Evolutionary conservation across 805 yeast species (phyloP).

Genomic region (Nakazawaea pomicola): DNA sequence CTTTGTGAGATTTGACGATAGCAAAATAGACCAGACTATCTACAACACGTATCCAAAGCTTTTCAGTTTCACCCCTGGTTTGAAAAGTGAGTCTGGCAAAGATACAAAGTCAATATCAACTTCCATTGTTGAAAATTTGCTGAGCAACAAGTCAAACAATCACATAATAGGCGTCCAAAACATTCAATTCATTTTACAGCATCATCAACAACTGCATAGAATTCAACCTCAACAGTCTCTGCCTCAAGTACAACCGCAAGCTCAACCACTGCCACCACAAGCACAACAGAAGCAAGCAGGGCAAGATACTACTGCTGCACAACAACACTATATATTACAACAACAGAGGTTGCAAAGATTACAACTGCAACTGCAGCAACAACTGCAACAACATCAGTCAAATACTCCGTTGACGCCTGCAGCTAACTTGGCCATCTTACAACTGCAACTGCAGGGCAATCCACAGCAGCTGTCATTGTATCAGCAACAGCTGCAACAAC

Average conservation of each 20-base stretch:
- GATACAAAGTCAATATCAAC: slow-evolving; percentile 1
- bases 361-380: slow-evolving; percentile 13
- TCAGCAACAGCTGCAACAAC: slow-evolving; percentile 27
- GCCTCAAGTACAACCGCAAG: slow-evolving; percentile 22
- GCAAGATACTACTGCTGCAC: slow-evolving; percentile 24
- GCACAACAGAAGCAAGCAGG: slow-evolving; percentile 27
- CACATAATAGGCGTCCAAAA: slow-evolving; percentile 11
- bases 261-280: slow-evolving; percentile 21
- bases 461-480: slow-evolving; percentile 27
- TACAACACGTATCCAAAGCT: slow-evolving; percentile 5
- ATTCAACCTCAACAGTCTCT: slow-evolving; percentile 19
- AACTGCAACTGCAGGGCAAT: slow-evolving; percentile 21
- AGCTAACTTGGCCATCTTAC: slow-evolving; percentile 20
- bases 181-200: slow-evolving; percentile 16
- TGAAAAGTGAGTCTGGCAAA: background rate
- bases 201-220: slow-evolving; percentile 25
- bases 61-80: slow-evolving; percentile 1
- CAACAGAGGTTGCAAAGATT: slow-evolving; percentile 20
- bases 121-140: slow-evolving; percentile 6
- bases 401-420: slow-evolving; percentile 13
- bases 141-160: slow-evolving; percentile 8
- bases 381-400: slow-evolving; percentile 13
- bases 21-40: background rate
- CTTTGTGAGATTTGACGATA: slow-evolving; percentile 6
- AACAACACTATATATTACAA: slow-evolving; percentile 22